phyloP scores from a whole-genome alignment of 495 filamentous ascomycete genomes.

The Pseudomonodictys pantanalensis region DNA sequence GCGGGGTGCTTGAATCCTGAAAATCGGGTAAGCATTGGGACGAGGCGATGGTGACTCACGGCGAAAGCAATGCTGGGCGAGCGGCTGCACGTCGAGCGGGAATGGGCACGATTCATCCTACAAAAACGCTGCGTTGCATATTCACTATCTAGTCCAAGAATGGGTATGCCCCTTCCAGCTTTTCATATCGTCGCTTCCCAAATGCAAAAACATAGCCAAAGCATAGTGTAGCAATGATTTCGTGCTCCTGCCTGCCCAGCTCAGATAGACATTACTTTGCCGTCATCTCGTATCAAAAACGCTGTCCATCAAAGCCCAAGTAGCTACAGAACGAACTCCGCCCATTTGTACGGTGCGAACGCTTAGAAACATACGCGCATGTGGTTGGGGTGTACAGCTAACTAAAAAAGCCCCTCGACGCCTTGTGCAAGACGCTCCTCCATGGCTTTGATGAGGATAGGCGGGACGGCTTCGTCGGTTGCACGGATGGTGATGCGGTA shows the following conservation, averaged over 20 bases:
- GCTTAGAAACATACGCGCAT: not conserved
- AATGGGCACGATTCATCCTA: no score
- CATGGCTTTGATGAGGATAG: constrained; percentile 78
- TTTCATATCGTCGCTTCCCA: not conserved
- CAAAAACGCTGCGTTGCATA: no score
- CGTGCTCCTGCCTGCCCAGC: not conserved
- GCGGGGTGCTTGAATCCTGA: not conserved
- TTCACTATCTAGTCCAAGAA: no score
- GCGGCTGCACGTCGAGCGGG: no score
- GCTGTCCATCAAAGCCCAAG: not conserved
- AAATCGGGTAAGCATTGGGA: not conserved
- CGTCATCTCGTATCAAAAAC: no score
- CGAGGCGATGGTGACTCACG: not conserved
- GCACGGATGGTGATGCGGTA: constrained; percentile 91
- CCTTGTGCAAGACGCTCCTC: constrained; percentile 71
- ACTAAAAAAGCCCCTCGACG: constrained; percentile 22
- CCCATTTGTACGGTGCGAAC: not conserved
- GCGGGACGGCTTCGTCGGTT: constrained; percentile 84
- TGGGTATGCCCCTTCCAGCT: not conserved
- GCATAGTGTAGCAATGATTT: not conserved
- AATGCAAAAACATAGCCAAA: constrained; percentile 2
- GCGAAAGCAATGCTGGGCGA: no score
- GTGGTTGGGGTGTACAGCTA: not conserved
- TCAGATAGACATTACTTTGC: constrained; percentile 11
- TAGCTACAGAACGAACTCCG: constrained; percentile 1